Conservation (phyloP, 139 green algal species). For the Chlamydomonas eustigma region DNA sequence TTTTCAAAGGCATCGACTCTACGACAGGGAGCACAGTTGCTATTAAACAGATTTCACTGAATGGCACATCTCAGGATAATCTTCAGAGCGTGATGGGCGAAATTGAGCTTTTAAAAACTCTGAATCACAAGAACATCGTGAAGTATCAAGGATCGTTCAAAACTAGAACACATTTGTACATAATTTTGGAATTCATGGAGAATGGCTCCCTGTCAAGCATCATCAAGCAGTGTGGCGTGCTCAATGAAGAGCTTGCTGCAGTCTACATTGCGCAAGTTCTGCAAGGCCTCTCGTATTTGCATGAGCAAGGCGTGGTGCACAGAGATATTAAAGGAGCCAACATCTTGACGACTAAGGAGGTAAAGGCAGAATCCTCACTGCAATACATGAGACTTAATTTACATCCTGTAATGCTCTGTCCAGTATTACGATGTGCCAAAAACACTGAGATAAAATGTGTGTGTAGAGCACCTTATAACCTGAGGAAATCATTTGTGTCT, state of each 20-base stretch:
- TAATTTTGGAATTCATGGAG: constrained; percentile 97
- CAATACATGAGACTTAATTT: no score
- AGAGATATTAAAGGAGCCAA: constrained; percentile 96
- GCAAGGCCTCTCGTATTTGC: constrained; percentile 49
- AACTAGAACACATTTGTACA: constrained; percentile 88
- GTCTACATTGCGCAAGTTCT: constrained; percentile 83
- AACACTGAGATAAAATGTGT: no score
- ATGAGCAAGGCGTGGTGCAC: constrained; percentile 92
- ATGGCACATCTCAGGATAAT: constrained; percentile 58
- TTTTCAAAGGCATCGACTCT: constrained; percentile 89
- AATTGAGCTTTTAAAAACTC: constrained; percentile 85
- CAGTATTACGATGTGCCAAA: no score
- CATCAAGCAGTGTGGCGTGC: not conserved
- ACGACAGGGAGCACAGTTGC: constrained; percentile 82
- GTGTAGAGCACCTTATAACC: no score
- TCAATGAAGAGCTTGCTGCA: constrained; percentile 72
- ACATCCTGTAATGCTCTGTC: no score
- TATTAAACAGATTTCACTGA: constrained; percentile 89
- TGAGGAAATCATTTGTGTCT: no score
- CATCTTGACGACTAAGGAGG: constrained; percentile 89
- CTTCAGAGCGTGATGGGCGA: constrained; percentile 72
- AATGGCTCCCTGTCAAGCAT: constrained; percentile 52
- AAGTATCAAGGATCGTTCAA: constrained; percentile 94
- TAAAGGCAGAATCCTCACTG: constrained; percentile 23
- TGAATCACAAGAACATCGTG: constrained; percentile 96